Evolutionary conservation across 139 green algal species (phyloP), one percentile per base, ranked within the genome.

Genomic region (Desmodesmus armatus): DNA sequence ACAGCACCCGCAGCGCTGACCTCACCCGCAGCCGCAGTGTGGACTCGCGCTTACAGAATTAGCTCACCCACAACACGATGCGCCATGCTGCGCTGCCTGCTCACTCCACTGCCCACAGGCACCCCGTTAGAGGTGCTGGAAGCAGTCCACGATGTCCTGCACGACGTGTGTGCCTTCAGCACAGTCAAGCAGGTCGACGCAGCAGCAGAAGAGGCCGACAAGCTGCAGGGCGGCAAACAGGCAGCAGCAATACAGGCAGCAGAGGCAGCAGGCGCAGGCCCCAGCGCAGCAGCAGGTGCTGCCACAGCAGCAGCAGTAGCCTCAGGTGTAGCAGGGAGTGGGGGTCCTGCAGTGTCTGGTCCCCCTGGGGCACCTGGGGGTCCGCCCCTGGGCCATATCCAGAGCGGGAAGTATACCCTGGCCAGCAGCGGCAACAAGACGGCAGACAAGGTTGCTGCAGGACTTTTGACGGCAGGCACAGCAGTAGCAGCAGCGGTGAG

Each of bases 121-220:
- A 84, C 80, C 2, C 66, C 66, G 29, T 5, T 25, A 27, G 43
- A 40, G 25, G 80, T 79, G 35, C 41, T 86, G 35, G 80, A 80
- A 41, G 80, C 80, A 41, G 80, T 86, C 6, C 29, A 78, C 13
- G 80, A 86, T 44, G 49, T 86, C 19, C 35, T 86, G 47, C n/a
- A 78, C 25, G n/a, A 53, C 80, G 47, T 41, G 47, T 86, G 49
- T 35, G 80, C 80, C 6, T 41, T 79, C 66, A 73, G 29, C 19
- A 80, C 80, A 17, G 31, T 39, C 35, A 79, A 78, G 67, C 80
- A 80, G 44, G 66, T 86, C 1, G 80, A 86, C 41, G 80, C 80
- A 47, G 80, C 80, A 2, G 37, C 37, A 23, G 80, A 86, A 44
- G 80, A 86, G 37, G 67, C 47, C 5, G 80, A 86, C 80, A 86